Percentiles rank a stretch among this genome's conserved stretches.
Conservation (phyloP, 805 yeast genomes). For the Saccharomyces cerevisiae region DNA sequence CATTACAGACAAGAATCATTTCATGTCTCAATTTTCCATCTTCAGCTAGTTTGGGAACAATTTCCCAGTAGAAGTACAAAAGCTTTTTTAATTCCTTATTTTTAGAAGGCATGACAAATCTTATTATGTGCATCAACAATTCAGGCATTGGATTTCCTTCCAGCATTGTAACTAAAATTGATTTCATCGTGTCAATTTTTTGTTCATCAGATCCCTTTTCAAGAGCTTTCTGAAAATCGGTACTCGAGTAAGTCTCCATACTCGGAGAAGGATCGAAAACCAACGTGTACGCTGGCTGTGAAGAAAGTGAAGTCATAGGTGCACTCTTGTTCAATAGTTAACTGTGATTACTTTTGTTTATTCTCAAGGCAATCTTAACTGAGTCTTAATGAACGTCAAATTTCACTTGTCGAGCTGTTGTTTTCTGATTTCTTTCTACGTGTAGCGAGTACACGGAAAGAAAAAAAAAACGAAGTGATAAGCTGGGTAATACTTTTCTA, state of each 20-base stretch:
- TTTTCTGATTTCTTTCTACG: background rate
- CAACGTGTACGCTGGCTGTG: constrained; percentile 58
- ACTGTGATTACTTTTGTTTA: background rate
- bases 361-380: background rate
- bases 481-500: background rate
- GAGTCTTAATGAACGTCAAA: background rate
- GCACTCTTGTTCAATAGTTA: background rate
- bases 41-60: constrained; percentile 81
- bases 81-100: constrained; percentile 86
- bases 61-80: constrained; percentile 94
- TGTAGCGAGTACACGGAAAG: background rate
- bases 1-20: constrained; percentile 97
- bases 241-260: constrained; percentile 47
- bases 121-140: constrained; percentile 89
- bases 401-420: background rate
- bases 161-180: constrained; percentile 74
- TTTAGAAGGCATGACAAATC: constrained; percentile 94
- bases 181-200: constrained; percentile 84
- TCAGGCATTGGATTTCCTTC: constrained; percentile 92
- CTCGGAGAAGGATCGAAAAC: constrained; percentile 69
- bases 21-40: constrained; percentile 94
- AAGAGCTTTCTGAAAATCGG: constrained; percentile 66
- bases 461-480: too few relatives aligned
- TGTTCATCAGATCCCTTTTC: constrained; percentile 87
- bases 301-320: constrained; percentile 14